Base-by-base conservation (phyloP, 768 basidiomycete genomes). In the Tulasnella sp. region DNA sequence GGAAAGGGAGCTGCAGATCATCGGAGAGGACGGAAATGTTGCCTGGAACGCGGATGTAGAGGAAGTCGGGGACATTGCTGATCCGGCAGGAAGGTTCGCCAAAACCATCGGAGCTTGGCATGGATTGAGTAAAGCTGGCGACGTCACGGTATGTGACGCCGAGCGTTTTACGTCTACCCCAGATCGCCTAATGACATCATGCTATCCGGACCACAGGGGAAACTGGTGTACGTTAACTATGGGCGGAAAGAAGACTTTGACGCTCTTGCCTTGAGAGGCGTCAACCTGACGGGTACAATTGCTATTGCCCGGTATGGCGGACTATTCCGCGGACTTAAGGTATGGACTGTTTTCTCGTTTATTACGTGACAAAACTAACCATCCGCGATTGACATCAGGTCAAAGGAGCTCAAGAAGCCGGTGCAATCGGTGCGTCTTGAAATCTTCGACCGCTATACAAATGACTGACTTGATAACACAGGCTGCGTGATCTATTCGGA, bases 311-410 rank as follows among this genome's bases (percentile, higher is more conserved):
- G 93, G 64, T 76, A 76, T 62, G 83, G 82, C 17, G 82, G 79
- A 14, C 84, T 86, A 71, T 92, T 91, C 82, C 88, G 95, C 75
- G 95, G 95, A 12, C 83, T 98, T 22, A 97, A 95, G 84, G 89
- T 90, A 69, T 63, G 70, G n/a, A 73, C 14, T 74, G 76, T 22
- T 11, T 22, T 67, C 62, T 11, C 73, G 29, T 29, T 3, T 41
- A 44, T 5, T 11, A 12, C 5, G 14, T n/a, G 7, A 44, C 19
- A 11, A 40, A 39, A 14, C 64, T 12, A 42, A 76, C 34, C 65
- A 22, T 37, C 35, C 9, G 12, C 32, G 36, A 41, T 3, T 39
- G 32, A 14, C 16, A 32, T 40, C 47, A 94, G 89, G 83, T 95
- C 70, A 87, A 92, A 82, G 86, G 88, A 3, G 94, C 95, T 1